phyloP scores from a whole-genome alignment of 345 rosid genomes.

The Lenwebbia sp. region DNA sequence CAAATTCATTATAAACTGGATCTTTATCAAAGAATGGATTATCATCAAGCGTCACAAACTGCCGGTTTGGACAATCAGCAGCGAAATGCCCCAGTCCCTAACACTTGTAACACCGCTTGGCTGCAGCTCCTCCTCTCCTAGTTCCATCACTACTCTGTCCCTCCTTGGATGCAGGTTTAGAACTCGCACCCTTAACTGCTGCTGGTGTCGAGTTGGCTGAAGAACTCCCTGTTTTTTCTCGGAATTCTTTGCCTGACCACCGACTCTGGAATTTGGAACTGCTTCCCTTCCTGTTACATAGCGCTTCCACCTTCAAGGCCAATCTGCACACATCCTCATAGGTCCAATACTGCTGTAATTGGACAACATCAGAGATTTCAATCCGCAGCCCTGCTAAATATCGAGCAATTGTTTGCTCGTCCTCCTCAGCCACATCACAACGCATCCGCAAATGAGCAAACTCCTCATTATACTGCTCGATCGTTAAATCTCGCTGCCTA shows the following conservation, averaged over 20 bases:
- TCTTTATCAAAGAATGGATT: not conserved
- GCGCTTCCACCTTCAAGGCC: not conserved
- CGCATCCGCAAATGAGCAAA: not conserved
- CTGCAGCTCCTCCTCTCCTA: no score
- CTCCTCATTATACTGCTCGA: not conserved
- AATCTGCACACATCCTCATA: not conserved
- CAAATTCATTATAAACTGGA: not conserved
- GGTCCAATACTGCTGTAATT: not conserved
- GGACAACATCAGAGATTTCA: not conserved
- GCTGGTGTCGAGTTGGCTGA: not conserved
- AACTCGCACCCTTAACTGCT: not conserved
- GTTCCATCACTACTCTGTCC: not conserved
- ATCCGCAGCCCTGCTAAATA: not conserved
- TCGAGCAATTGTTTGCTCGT: not conserved
- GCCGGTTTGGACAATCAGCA: not conserved
- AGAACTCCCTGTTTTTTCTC: not conserved
- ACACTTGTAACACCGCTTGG: not conserved
- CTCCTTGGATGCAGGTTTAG: not conserved
- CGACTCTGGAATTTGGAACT: not conserved
- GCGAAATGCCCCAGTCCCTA: not conserved
- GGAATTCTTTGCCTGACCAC: no score
- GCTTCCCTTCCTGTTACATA: not conserved
- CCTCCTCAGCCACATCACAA: not conserved
- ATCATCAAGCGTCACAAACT: no score
- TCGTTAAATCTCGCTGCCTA: not conserved